A percentile compares a stretch with the other conserved stretches of the same genome.
These are phyloP conservation scores for Boletus subparvulus DNA, from an alignment of 768 basidiomycete species.

Conservation along the genomic window DNA sequence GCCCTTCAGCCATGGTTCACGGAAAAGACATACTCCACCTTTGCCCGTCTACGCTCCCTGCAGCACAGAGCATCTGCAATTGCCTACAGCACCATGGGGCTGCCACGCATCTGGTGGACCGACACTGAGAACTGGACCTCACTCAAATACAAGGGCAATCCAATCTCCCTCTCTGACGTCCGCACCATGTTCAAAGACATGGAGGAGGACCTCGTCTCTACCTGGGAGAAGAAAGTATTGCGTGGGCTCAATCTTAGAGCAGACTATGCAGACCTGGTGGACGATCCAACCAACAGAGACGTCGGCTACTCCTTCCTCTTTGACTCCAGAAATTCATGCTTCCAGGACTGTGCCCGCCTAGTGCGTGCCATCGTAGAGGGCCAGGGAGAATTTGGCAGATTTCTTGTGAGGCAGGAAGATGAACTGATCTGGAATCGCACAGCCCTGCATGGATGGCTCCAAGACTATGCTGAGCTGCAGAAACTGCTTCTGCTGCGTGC, in stretches of 20 bases:
- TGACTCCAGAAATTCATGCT: neutral
- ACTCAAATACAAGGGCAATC: conserved; percentile 1
- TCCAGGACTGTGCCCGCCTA: neutral
- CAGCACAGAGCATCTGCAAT: conserved; percentile 3
- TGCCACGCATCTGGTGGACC: conserved; percentile 6
- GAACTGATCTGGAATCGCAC: neutral
- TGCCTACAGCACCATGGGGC: neutral
- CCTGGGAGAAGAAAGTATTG: conserved; percentile 19
- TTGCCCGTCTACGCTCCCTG: conserved; percentile 4
- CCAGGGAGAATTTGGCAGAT: neutral
- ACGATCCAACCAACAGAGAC: conserved; percentile 16
- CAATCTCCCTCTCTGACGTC: neutral
- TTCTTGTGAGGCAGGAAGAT: rapidly evolving
- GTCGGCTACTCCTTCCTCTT: conserved; percentile 1
- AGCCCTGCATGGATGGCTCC: neutral
- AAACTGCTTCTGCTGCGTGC: neutral
- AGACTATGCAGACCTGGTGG: conserved; percentile 13
- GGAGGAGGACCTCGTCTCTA: neutral
- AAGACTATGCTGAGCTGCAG: conserved; percentile 14
- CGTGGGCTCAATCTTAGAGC: conserved; percentile 1
- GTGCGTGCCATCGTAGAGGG: neutral
- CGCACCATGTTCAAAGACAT: neutral
- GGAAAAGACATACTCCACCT: conserved; percentile 3
- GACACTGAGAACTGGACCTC: neutral
- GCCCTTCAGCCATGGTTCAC: neutral